phyloP scores from a whole-genome alignment of 495 filamentous ascomycete species.

The Corynascus novoguineensis region DNA sequence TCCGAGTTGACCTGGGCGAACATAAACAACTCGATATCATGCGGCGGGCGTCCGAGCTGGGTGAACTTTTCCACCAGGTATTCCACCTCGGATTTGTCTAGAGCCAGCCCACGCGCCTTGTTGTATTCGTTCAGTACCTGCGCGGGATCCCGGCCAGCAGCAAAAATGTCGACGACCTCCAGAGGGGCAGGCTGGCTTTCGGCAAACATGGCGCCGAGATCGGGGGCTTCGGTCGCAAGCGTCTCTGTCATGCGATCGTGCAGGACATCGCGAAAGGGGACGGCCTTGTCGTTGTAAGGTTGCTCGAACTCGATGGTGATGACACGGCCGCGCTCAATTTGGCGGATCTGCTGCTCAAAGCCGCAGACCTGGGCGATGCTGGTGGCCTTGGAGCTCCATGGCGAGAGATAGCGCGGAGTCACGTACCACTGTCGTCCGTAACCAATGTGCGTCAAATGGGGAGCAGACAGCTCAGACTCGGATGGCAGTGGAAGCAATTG shows the following conservation, averaged over 20 bases:
- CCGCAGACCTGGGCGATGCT: slow-evolving; percentile 92
- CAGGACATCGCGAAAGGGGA: slow-evolving; percentile 63
- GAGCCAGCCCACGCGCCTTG: slow-evolving; percentile 69
- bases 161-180: slow-evolving; percentile 65
- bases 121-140: slow-evolving; percentile 77
- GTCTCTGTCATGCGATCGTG: slow-evolving; percentile 94
- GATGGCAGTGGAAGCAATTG: slow-evolving; percentile 39
- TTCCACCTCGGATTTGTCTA: slow-evolving; percentile 87
- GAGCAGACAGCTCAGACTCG: slow-evolving; percentile 5
- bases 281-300: slow-evolving; percentile 40
- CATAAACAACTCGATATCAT: slow-evolving; percentile 97
- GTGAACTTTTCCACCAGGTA: slow-evolving; percentile 83
- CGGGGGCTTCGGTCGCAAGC: slow-evolving; percentile 58
- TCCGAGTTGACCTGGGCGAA: slow-evolving; percentile 94
- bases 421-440: slow-evolving; percentile 53
- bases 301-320: slow-evolving; percentile 57
- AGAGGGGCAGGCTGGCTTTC: slow-evolving; percentile 65
- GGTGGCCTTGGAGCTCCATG: slow-evolving; percentile 96
- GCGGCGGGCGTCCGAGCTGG: slow-evolving; percentile 65
- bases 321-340: slow-evolving; percentile 82
- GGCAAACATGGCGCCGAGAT: slow-evolving; percentile 69
- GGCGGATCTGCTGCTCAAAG: slow-evolving; percentile 61
- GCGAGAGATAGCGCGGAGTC: slow-evolving; percentile 82
- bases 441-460: slow-evolving; percentile 28
- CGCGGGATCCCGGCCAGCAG: slow-evolving; percentile 54